Evolutionary conservation across 495 filamentous ascomycete genomes (phyloP), one percentile per base, ranked within the genome.

Genomic region (Penicillium arizonense): DNA sequence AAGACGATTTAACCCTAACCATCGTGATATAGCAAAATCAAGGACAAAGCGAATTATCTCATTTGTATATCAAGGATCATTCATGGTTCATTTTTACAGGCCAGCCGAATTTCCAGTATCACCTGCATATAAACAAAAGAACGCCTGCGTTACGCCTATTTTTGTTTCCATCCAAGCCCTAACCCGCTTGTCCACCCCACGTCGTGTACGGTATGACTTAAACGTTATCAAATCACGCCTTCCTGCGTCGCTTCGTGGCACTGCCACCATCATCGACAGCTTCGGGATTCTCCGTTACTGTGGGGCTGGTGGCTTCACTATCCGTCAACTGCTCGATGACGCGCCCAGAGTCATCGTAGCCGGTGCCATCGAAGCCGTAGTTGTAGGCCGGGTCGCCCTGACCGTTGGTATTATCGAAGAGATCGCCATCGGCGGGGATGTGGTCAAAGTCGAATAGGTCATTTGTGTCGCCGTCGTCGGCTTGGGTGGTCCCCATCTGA

Each of bases 301-400:
- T 55, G 5, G 76, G 76, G 53, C 76, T 79, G 6, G 76, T 73
- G n/a, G 68, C 44, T 57, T 77, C 76, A 48, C 76, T 79, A 46
- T 76, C 75, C 4, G 74, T 75, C 50, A 77, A 58, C 14, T 76
- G 70, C 52, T 79, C 76, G 14, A 75, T 60, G 14, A 77, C 64
- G 11, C 75, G 59, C 18, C 65, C 67, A 0, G 69, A 56, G 7
- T 65, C 66, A 30, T 59, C 61, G 41, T 66, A 71, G 9, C 63
- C 65, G 21, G 55, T 38, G 28, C 64, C 61, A 30, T 70, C 67
- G 32, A 70, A 75, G 14, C 55, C 61, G 28, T 63, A 60, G 51
- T 61, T 68, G 55, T 65, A 73, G 13, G 47, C 50, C 0, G 66
- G 52, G 14, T 63, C 62, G 13, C 52, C 53, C 12, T 59, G 61